These are phyloP conservation scores for Triticum aestivum DNA, from an alignment of 176 grass and related monocot genomes.

Conservation along the genomic window IWGSC_CS_RefSeq_v2.1 NC_057797.1:576730094-576730593, in stretches of 20 bases:
- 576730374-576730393: slow-evolving; percentile 34
- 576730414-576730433: slow-evolving; percentile 39
- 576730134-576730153: slow-evolving; percentile 11
- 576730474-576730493: slow-evolving; percentile 87
- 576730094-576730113: slow-evolving; percentile 16
- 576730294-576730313: slow-evolving; percentile 42
- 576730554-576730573: slow-evolving; percentile 55
- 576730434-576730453: slow-evolving; percentile 11
- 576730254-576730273: neutral
- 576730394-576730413: slow-evolving; percentile 5
- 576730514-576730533: slow-evolving; percentile 85
- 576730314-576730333: slow-evolving; percentile 72
- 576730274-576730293: neutral
- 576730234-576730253: neutral
- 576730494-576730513: slow-evolving; percentile 99
- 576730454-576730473: slow-evolving; percentile 27
- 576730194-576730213: neutral
- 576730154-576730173: neutral
- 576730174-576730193: neutral
- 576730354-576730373: slow-evolving; percentile 76
- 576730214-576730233: neutral
- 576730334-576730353: slow-evolving; percentile 41
- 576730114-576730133: slow-evolving; percentile 24
- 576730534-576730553: slow-evolving; percentile 89
- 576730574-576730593: slow-evolving; percentile 98